Evolutionary conservation across 2,329 filamentous ascomycete genomes (phyloP).

Genomic region (Chaetothyriales sp.): DNA sequence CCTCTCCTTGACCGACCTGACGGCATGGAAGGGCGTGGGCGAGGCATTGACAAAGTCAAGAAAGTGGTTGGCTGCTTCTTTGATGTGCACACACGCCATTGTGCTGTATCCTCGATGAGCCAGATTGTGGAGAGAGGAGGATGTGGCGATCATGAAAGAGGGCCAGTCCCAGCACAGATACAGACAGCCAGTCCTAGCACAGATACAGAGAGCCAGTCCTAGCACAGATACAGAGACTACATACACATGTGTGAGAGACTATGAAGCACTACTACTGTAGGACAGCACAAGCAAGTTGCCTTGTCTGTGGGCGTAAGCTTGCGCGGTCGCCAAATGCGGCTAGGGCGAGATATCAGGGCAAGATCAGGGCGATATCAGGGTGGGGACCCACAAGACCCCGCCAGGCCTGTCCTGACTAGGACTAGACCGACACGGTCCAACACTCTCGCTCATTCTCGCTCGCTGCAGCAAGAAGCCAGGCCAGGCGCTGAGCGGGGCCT

Average conservation of each 20-base stretch:
- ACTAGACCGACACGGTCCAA: not conserved
- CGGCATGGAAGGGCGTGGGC: slow-evolving; percentile 90
- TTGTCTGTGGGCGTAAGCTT: too few species aligned
- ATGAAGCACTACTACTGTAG: too few species aligned
- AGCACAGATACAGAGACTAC: too few species aligned
- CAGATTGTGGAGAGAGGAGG: not conserved
- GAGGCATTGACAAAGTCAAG: slow-evolving; percentile 88
- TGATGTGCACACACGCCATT: slow-evolving; percentile 20
- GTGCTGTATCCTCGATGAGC: slow-evolving; percentile 10
- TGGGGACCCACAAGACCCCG: not conserved
- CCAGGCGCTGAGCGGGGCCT: too few species aligned
- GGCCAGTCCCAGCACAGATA: not conserved
- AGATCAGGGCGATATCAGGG: too few species aligned
- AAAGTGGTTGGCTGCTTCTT: slow-evolving; percentile 58
- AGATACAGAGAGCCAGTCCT: not conserved
- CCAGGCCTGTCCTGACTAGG: not conserved
- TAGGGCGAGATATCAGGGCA: too few species aligned
- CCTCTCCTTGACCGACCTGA: slow-evolving; percentile 60
- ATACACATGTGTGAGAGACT: too few species aligned
- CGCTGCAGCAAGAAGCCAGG: too few species aligned
- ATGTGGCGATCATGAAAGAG: not conserved
- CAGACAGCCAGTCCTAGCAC: not conserved
- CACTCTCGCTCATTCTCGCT: not conserved
- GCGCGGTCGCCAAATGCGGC: too few species aligned
- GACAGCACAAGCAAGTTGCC: too few species aligned